These are phyloP conservation scores for Fusarium sp. DNA, from an alignment of 2,329 filamentous ascomycete genomes.

Conservation along the genomic window DNA sequence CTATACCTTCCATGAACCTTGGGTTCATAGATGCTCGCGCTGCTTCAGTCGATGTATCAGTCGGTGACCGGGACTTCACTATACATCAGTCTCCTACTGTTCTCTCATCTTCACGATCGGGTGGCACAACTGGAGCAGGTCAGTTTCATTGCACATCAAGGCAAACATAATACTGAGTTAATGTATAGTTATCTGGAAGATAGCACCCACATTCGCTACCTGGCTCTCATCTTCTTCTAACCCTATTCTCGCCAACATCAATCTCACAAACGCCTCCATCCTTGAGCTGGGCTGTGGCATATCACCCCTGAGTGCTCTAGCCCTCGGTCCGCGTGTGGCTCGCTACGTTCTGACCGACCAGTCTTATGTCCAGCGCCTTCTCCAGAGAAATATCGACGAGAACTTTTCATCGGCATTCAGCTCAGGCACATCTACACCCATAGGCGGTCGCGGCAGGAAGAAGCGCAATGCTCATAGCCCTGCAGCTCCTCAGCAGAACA, in stretches of 20 bases:
- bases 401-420: slow-evolving; percentile 56
- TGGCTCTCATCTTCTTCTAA: slow-evolving; percentile 78
- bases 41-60: slow-evolving; percentile 70
- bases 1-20: slow-evolving; percentile 78
- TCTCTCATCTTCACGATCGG: slow-evolving; percentile 78
- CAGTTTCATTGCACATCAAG: slow-evolving; percentile 26
- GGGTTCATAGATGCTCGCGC: slow-evolving; percentile 85
- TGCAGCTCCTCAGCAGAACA: slow-evolving; percentile 47
- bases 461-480: slow-evolving; percentile 32
- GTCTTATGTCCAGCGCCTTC: slow-evolving; percentile 79
- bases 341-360: slow-evolving; percentile 89
- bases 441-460: slow-evolving; percentile 30
- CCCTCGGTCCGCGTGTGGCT: slow-evolving; percentile 69
- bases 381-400: slow-evolving; percentile 79
- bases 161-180: slow-evolving; percentile 5
- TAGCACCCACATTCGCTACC: slow-evolving; percentile 82
- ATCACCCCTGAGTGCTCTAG: slow-evolving; percentile 79
- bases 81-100: slow-evolving; percentile 87
- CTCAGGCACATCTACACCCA: slow-evolving; percentile 19
- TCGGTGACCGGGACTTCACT: slow-evolving; percentile 76
- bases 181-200: slow-evolving; percentile 83
- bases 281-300: slow-evolving; percentile 92
- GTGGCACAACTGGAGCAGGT: slow-evolving; percentile 66
- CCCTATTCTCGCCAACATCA: slow-evolving; percentile 63
- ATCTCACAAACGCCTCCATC: slow-evolving; percentile 67